A percentile compares a stretch with the other conserved stretches of the same genome.
Evolutionary conservation across 176 grass and related monocot species (phyloP).

Genomic region (Elaeis guineensis): DNA sequence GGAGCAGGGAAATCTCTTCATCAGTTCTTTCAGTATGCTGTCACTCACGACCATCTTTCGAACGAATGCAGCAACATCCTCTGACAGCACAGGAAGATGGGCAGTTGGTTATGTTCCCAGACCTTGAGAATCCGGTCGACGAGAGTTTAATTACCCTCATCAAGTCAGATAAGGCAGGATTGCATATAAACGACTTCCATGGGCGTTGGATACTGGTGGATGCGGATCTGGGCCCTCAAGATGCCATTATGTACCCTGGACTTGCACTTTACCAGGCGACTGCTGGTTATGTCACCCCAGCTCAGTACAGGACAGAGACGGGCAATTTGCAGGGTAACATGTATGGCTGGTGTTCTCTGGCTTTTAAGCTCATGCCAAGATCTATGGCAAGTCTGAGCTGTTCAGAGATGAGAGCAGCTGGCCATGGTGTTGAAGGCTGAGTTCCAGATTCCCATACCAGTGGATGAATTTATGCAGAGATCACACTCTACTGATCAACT

Average conservation of each 20-base stretch:
- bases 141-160: constrained; percentile 74
- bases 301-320: constrained; percentile 47
- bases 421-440: constrained; percentile 54
- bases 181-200: constrained; percentile 75
- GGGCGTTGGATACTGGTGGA: constrained; percentile 74
- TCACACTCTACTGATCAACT: constrained; percentile 48
- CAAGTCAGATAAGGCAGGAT: constrained; percentile 60
- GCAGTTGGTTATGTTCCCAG: constrained; percentile 43
- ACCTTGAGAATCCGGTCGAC: constrained; percentile 56
- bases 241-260: constrained; percentile 63
- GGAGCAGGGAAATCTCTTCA: constrained; percentile 68
- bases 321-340: constrained; percentile 37
- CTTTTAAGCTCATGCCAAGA: constrained; percentile 76
- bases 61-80: constrained; percentile 33
- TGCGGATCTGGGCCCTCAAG: constrained; percentile 56
- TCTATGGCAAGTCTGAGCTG: constrained; percentile 55
- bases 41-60: constrained; percentile 61
- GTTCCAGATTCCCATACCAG: constrained; percentile 59
- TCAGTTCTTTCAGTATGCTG: constrained; percentile 83
- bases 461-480: constrained; percentile 78
- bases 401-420: constrained; percentile 75
- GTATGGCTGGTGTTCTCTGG: constrained; percentile 61
- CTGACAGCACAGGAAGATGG: constrained; percentile 35
- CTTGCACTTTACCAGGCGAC: constrained; percentile 78
- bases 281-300: constrained; percentile 64